Base-by-base conservation (phyloP, 352 stramenopile genomes). In the Phytopythium boreale region DNA sequence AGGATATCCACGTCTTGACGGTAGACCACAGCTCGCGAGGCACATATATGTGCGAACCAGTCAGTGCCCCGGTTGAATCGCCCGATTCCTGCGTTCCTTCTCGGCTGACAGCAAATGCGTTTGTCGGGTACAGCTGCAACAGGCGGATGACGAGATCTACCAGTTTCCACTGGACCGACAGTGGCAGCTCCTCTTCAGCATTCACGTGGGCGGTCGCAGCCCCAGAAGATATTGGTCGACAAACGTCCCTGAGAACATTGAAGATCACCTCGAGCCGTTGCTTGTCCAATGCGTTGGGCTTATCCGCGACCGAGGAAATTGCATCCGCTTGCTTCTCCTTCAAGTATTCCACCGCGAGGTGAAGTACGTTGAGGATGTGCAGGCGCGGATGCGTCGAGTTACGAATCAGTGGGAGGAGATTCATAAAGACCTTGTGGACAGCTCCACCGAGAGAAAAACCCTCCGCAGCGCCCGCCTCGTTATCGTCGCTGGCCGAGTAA, bases 311-410 rank as follows among this genome's bases (percentile, higher is more conserved):
- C 17, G 26, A 20, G 4, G 9, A 8, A 12, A 36, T 26, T 36
- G 56, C 44, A 31, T 43, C 20, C 24, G 11, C 27, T 52, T 53
- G 37, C 70, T 68, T 66, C 57, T 87, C 73, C 43, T 49, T 44
- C 34, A 87, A 58, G 9, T 79, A 31, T 10, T 62, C 53, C 31
- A 87, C 51, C 31, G 73, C 67, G 20, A 58, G 47, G 26, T 79
- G 72, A 6, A 90, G 60, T 2, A 90, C 34, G 27, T 90, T 90
- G 15, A 90, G 53, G 19, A 92, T 59, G 58, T 92, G 84, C 22
- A 88, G 43, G 26, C 72, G 69, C 26, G 84, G 84, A 31, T 89
- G 76, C 43, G 56, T 69, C 24, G 69, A 49, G 10, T 71, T 84
- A 5, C 68, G 66, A 31, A 90, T 43, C 19, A 92, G 62, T 11